phyloP scores from a whole-genome alignment of 345 rosid species.

The Passiflora organensis region DNA sequence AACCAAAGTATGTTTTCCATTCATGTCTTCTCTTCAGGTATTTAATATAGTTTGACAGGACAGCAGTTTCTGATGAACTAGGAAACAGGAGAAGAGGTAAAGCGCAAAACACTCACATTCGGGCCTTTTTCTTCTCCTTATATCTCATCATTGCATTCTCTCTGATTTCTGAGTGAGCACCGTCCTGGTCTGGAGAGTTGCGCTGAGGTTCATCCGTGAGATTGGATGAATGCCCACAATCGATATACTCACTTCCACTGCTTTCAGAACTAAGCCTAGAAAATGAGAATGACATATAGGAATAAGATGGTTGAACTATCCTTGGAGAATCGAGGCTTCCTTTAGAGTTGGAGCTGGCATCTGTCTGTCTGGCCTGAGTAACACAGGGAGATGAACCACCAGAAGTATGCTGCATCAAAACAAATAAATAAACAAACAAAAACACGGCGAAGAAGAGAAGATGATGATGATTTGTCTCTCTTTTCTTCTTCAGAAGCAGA shows the following conservation, averaged over 20 bases:
- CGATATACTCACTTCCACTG: constrained; percentile 27
- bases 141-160: constrained; percentile 50
- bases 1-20: too few relatives aligned
- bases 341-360: constrained; percentile 2
- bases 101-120: constrained; percentile 37
- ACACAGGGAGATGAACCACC: constrained; percentile 15
- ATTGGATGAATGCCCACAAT: constrained; percentile 30
- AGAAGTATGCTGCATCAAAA: constrained; percentile 23
- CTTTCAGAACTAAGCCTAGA: constrained; percentile 37
- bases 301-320: constrained; percentile 29
- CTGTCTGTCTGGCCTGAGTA: constrained; percentile 13
- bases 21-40: too few relatives aligned
- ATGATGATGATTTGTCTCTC: too few relatives aligned
- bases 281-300: constrained; percentile 36
- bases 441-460: not conserved
- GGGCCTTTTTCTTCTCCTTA: constrained; percentile 60
- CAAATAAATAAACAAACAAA: not conserved
- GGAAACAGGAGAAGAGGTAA: constrained; percentile 4
- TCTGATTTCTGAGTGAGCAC: constrained; percentile 32
- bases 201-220: constrained; percentile 24
- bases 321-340: constrained; percentile 19
- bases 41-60: too few relatives aligned
- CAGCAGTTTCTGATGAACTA: not conserved
- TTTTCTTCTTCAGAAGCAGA: too few relatives aligned
- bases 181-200: constrained; percentile 26